Conservation (phyloP, 2,329 filamentous ascomycete species). For the Aureobasidium sp. region DNA sequence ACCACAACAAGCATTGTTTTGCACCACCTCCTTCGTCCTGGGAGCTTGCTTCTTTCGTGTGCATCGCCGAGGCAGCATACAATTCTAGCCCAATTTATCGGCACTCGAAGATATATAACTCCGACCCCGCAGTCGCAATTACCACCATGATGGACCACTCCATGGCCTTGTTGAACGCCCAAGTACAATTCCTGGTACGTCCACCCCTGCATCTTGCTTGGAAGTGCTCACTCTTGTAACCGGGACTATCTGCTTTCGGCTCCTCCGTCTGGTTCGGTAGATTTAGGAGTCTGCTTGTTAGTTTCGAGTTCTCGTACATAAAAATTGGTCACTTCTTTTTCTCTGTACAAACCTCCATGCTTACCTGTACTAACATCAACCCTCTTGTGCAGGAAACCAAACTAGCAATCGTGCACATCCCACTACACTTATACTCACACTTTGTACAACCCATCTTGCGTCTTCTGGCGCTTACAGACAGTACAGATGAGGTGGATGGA, state of each 20-base stretch:
- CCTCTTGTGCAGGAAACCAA: slow-evolving; percentile 60
- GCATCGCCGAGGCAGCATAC: not conserved
- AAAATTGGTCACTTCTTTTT: not conserved
- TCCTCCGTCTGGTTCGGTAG: not conserved
- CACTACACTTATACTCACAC: slow-evolving; percentile 63
- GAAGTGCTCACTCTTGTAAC: not conserved
- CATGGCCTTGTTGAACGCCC: slow-evolving; percentile 37
- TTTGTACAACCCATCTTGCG: slow-evolving; percentile 84
- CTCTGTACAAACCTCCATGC: not conserved
- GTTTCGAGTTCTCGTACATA: not conserved
- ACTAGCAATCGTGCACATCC: slow-evolving; percentile 84
- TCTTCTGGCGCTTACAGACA: slow-evolving; percentile 53
- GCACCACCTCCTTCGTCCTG: not conserved
- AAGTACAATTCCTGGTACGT: slow-evolving; percentile 42
- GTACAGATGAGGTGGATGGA: slow-evolving; percentile 29
- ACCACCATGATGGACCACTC: slow-evolving; percentile 32
- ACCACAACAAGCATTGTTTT: not conserved
- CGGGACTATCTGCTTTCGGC: not conserved
- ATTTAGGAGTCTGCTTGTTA: not conserved
- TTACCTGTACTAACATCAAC: slow-evolving; percentile 3
- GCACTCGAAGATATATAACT: no score
- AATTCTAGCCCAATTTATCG: not conserved
- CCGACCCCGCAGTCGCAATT: not conserved
- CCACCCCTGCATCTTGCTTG: slow-evolving; percentile 21
- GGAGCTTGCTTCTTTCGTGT: not conserved